phyloP scores from a whole-genome alignment of 768 basidiomycete genomes.

The Astraeus odoratus region DNA sequence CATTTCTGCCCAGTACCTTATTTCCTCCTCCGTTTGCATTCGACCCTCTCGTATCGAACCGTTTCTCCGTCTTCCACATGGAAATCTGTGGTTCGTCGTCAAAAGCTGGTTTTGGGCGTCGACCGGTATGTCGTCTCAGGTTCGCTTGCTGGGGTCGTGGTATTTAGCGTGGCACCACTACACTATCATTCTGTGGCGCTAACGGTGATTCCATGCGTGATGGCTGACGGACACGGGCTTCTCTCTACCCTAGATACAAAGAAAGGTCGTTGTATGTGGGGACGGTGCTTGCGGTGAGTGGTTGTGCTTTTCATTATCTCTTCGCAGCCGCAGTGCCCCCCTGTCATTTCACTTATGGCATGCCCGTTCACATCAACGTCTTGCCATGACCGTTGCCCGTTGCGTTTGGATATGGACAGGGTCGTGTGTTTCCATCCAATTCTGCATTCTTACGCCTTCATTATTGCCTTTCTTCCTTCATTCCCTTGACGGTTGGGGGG shows the following conservation, averaged over 20 bases:
- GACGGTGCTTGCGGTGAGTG: slow-evolving; percentile 87
- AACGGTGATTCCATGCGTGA: slow-evolving; percentile 3
- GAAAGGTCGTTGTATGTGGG: slow-evolving; percentile 85
- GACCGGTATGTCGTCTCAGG: slow-evolving; percentile 23
- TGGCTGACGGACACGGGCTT: slow-evolving; percentile 6
- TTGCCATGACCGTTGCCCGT: too few species aligned
- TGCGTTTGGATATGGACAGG: too few species aligned
- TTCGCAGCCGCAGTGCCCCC: background rate
- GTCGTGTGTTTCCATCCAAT: too few species aligned
- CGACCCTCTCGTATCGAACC: slow-evolving; percentile 3
- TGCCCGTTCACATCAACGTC: too few species aligned
- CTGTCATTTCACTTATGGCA: background rate
- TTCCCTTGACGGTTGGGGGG: background rate
- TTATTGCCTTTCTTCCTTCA: too few species aligned
- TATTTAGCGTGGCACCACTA: background rate
- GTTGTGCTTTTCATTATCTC: slow-evolving; percentile 5
- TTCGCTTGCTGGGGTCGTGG: background rate
- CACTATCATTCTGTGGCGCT: background rate
- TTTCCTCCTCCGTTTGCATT: background rate
- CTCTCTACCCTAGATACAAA: slow-evolving; percentile 34
- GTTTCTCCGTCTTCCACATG: slow-evolving; percentile 34
- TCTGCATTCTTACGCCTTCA: too few species aligned
- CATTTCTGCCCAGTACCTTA: too few species aligned
- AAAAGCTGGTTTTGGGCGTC: slow-evolving; percentile 46
- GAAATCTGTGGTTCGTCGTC: slow-evolving; percentile 51